Percentiles rank a stretch among this genome's conserved stretches.
These are phyloP conservation scores for Rhododendron williamsianum DNA, from an alignment of 148 eudicot species.

Conservation along the genomic window DNA sequence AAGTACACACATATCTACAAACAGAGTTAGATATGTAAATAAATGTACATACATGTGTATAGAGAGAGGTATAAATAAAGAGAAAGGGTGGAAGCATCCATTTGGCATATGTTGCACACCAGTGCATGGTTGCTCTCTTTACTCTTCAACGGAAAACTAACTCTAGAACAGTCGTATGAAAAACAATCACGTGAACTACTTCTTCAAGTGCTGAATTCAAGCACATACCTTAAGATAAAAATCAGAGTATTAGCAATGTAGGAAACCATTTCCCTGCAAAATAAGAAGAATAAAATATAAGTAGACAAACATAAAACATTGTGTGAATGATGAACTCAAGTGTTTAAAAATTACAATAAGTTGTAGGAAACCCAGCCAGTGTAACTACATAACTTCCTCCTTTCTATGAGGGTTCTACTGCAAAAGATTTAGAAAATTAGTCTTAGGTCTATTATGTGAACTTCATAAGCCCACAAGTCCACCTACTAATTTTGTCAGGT, in stretches of 20 bases:
- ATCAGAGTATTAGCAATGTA: conserved; percentile 95
- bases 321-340: background rate
- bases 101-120: background rate
- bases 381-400: background rate
- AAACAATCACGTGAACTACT: background rate
- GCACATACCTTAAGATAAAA: conserved; percentile 80
- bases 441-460: no score
- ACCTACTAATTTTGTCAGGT: no score
- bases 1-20: background rate
- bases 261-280: conserved; percentile 95
- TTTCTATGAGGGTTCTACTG: background rate
- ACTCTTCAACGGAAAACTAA: background rate
- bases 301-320: background rate
- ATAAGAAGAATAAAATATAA: background rate
- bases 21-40: background rate
- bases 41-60: background rate
- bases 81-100: background rate
- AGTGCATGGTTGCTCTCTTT: background rate
- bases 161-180: background rate
- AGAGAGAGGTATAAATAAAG: background rate
- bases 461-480: no score
- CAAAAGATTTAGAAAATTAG: background rate
- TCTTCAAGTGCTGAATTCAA: background rate
- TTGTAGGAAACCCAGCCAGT: background rate
- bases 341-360: background rate